Evolutionary conservation across 345 rosid genomes (phyloP).

Genomic region (Laguncularia racemosa): DNA sequence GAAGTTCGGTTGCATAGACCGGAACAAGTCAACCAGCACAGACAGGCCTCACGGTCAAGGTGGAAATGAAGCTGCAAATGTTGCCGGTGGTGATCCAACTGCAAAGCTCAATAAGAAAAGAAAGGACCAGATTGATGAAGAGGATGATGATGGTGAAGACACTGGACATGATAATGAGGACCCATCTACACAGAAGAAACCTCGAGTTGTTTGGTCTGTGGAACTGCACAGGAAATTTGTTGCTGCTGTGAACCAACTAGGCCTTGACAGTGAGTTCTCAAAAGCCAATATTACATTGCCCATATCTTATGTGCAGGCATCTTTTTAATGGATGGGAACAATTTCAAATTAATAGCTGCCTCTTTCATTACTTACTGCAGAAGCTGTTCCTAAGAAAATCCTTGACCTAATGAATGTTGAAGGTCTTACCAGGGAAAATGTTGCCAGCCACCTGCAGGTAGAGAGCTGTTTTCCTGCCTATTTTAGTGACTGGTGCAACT

Average conservation of each 20-base stretch:
- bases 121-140: slow-evolving; percentile 74
- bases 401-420: slow-evolving; percentile 91
- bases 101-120: slow-evolving; percentile 55
- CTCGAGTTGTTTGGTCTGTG: slow-evolving; percentile 78
- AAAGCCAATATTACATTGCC: not conserved
- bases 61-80: slow-evolving; percentile 16
- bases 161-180: slow-evolving; percentile 42
- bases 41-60: slow-evolving; percentile 28
- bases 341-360: not conserved
- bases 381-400: slow-evolving; percentile 95
- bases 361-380: slow-evolving; percentile 31
- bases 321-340: not conserved
- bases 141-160: slow-evolving; percentile 56
- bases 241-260: slow-evolving; percentile 65
- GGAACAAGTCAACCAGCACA: slow-evolving; percentile 17
- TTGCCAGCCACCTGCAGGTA: slow-evolving; percentile 97
- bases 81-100: slow-evolving; percentile 37
- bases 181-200: slow-evolving; percentile 62
- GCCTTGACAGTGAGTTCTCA: slow-evolving; percentile 63
- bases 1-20: slow-evolving; percentile 36
- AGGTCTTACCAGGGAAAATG: slow-evolving; percentile 83
- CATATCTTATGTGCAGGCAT: not conserved
- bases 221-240: slow-evolving; percentile 79
- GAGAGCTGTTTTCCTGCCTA: slow-evolving; percentile 1
- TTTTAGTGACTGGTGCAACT: not conserved